phyloP scores from a whole-genome alignment of 495 filamentous ascomycete genomes.

The Terfezia boudieri region DNA sequence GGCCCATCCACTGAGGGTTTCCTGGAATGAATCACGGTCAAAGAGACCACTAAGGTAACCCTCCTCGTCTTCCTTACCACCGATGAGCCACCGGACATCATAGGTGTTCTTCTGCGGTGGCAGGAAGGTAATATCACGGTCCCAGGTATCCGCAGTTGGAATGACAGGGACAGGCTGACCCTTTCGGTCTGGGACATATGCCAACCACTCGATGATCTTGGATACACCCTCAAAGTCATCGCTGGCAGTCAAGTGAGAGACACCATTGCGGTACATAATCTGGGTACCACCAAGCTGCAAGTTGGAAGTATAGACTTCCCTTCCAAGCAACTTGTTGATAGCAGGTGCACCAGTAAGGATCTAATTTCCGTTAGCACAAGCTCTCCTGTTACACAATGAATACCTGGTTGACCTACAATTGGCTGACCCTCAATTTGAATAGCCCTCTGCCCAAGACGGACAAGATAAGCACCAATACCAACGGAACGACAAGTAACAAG shows the following conservation, averaged over 20 bases:
- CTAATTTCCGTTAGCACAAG: constrained; percentile 7
- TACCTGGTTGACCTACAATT: constrained; percentile 27
- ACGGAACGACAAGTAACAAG: constrained; percentile 94
- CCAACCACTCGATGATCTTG: constrained; percentile 96
- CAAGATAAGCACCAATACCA: constrained; percentile 94
- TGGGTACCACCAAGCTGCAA: constrained; percentile 96
- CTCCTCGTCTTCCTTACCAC: constrained; percentile 68
- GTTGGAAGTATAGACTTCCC: constrained; percentile 98
- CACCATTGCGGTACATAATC: constrained; percentile 99
- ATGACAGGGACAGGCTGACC: constrained; percentile 70
- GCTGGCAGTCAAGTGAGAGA: constrained; percentile 92
- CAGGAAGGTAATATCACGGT: constrained; percentile 68
- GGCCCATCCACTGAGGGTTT: constrained; percentile 91
- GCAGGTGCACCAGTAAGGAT: constrained; percentile 94
- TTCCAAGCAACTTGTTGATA: constrained; percentile 92
- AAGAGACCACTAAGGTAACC: constrained; percentile 82
- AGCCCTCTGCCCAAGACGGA: constrained; percentile 89
- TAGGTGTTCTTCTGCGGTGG: constrained; percentile 77
- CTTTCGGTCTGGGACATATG: constrained; percentile 87
- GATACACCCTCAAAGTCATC: constrained; percentile 95
- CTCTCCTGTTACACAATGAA: not conserved
- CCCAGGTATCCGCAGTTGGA: constrained; percentile 69
- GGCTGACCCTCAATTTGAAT: constrained; percentile 98
- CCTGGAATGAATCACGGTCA: constrained; percentile 89
- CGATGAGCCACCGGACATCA: constrained; percentile 83